These are phyloP conservation scores for Fonticula alba DNA, from an alignment of 78 protist species.

Conservation along the genomic window DNA sequence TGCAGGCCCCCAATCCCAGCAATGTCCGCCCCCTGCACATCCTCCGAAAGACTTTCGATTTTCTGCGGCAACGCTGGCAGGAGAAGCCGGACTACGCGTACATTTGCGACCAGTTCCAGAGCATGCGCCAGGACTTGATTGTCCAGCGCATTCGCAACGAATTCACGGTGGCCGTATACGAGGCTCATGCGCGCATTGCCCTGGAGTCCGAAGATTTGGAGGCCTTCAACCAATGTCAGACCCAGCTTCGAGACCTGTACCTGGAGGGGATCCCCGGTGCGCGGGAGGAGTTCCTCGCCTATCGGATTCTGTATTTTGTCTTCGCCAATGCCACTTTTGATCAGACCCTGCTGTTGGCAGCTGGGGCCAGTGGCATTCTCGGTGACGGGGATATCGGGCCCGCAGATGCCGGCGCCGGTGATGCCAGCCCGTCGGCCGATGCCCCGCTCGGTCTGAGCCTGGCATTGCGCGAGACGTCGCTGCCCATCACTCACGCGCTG, in stretches of 20 bases:
- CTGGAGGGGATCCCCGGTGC: background rate
- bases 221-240: constrained; percentile 31
- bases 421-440: background rate
- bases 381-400: background rate
- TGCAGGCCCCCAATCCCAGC: constrained; percentile 1
- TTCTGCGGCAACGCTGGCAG: background rate
- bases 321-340: background rate
- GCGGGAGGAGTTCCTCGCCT: constrained; percentile 1
- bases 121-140: constrained; percentile 32
- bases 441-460: background rate
- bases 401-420: background rate
- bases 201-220: constrained; percentile 18
- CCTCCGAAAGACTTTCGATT: background rate
- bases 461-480: background rate
- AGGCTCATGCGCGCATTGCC: constrained; percentile 26
- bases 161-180: constrained; percentile 25
- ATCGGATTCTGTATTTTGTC: constrained; percentile 1
- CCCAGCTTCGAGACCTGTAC: constrained; percentile 9
- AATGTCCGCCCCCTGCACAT: constrained; percentile 4
- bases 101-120: constrained; percentile 26
- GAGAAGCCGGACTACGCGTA: background rate
- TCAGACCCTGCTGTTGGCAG: background rate
- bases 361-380: background rate
- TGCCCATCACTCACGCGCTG: background rate
- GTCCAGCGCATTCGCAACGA: constrained; percentile 9